Percentiles rank a stretch among this genome's conserved stretches.
These are phyloP conservation scores for Chrysoporthe puriensis DNA, from an alignment of 2,329 filamentous ascomycete genomes.

Conservation along the genomic window DNA sequence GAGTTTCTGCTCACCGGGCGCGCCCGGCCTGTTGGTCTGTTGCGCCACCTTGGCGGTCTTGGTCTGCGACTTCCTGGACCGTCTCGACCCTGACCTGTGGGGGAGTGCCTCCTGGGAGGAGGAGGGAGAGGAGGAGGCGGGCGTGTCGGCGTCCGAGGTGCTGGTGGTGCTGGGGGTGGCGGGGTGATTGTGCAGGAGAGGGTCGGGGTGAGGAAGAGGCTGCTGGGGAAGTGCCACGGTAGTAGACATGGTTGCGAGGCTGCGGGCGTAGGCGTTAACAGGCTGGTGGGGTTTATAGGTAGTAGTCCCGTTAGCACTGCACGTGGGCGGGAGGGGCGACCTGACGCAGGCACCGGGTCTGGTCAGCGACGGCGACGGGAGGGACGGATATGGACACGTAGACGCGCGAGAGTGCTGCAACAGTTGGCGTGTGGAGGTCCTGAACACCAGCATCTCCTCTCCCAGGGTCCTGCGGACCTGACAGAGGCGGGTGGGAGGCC, in stretches of 20 bases:
- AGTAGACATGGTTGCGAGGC: constrained; percentile 35
- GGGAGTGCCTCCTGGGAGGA: constrained; percentile 16
- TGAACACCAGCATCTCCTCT: constrained; percentile 13
- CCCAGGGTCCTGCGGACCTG: no score
- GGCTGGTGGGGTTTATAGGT: constrained; percentile 3
- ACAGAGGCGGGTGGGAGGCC: not conserved
- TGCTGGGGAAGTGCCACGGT: constrained; percentile 33
- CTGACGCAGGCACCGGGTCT: not conserved
- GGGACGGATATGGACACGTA: not conserved
- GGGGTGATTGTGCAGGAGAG: constrained; percentile 1
- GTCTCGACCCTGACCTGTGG: constrained; percentile 15
- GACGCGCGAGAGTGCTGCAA: not conserved
- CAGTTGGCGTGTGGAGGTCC: not conserved
- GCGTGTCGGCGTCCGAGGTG: constrained; percentile 12
- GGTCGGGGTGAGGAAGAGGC: constrained; percentile 17
- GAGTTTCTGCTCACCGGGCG: constrained; percentile 33
- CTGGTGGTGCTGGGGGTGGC: constrained; percentile 13
- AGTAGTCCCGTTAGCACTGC: constrained; percentile 6
- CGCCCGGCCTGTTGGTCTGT: constrained; percentile 15
- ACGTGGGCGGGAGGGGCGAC: constrained; percentile 3
- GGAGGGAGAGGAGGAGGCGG: constrained; percentile 21
- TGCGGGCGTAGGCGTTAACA: constrained; percentile 14
- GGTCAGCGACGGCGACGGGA: not conserved
- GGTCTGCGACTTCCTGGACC: constrained; percentile 15
- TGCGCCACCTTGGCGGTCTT: constrained; percentile 8